A percentile compares a stretch with the other conserved stretches of the same genome.
phyloP scores from a whole-genome alignment of 306 rosid genomes.

The Vachellia pachyceras region DNA sequence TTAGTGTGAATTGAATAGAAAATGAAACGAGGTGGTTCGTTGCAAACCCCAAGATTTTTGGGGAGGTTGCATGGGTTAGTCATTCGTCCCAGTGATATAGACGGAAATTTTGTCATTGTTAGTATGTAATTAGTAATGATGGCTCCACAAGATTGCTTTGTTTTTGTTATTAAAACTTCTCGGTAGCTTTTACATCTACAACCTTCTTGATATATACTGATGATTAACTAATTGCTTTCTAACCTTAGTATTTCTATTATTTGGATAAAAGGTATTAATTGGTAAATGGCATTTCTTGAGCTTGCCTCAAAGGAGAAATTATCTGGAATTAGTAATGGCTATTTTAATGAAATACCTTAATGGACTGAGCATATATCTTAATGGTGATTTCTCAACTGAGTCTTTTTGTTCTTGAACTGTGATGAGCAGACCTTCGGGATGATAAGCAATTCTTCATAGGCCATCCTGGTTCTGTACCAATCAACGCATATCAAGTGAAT shows the following conservation, averaged over 20 bases:
- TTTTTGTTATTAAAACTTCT: not conserved
- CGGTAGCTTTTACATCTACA: no score
- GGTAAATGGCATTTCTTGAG: not conserved
- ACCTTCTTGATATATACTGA: not conserved
- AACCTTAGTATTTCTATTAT: no score
- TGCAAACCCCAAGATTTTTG: not conserved
- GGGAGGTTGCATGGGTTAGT: not conserved
- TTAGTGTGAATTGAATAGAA: not conserved
- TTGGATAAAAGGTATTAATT: not conserved
- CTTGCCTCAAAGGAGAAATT: not conserved
- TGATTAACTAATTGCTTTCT: not conserved
- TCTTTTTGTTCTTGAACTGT: constrained; percentile 35
- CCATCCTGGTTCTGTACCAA: constrained; percentile 98
- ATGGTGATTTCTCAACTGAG: constrained; percentile 5
- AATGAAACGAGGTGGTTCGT: not conserved
- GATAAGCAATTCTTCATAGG: constrained; percentile 91
- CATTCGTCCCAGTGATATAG: no score
- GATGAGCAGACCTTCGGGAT: constrained; percentile 88
- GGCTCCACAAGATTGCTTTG: not conserved
- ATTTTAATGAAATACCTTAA: not conserved
- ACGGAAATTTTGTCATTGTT: no score
- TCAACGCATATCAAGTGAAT: constrained; percentile 79
- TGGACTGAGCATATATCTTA: not conserved
- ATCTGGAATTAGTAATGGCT: not conserved
- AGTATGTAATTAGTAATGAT: no score